phyloP scores from a whole-genome alignment of 75 land plant species.

The Picea glauca region DNA sequence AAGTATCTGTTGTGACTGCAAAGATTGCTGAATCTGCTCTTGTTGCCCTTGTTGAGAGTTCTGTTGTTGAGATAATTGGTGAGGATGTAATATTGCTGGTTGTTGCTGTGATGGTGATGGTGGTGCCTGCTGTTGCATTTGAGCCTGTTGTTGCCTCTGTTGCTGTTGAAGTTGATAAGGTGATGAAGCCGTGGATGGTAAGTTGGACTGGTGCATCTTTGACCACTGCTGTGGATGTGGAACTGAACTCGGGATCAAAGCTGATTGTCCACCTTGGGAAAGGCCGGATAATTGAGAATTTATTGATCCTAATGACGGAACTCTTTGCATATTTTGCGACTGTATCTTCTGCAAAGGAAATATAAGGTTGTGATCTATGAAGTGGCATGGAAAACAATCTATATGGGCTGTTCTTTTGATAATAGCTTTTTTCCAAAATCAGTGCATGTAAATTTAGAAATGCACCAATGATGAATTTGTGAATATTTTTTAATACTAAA shows the following conservation, averaged over 20 bases:
- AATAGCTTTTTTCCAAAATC: too few relatives aligned
- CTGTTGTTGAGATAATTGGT: conserved; percentile 33
- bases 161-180: conserved; percentile 49
- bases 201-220: conserved; percentile 33
- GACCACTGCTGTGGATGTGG: conserved; percentile 40
- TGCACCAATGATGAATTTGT: too few relatives aligned
- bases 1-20: conserved; percentile 27
- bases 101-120: conserved; percentile 31
- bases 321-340: conserved; percentile 30
- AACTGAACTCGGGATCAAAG: conserved; percentile 31
- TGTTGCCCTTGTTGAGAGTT: conserved; percentile 17
- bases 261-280: conserved; percentile 38
- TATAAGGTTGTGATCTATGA: not conserved
- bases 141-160: conserved; percentile 16
- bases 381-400: too few relatives aligned
- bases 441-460: too few relatives aligned
- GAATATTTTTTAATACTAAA: too few relatives aligned
- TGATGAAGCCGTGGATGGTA: conserved; percentile 30
- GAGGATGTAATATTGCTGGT: conserved; percentile 20
- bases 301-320: conserved; percentile 39
- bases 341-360: conserved; percentile 24
- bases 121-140: conserved; percentile 39
- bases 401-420: too few relatives aligned
- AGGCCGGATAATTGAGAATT: conserved; percentile 37
- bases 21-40: conserved; percentile 20